Conservation (phyloP, 768 basidiomycete genomes). For the Kwoniella mangroviensis region DNA sequence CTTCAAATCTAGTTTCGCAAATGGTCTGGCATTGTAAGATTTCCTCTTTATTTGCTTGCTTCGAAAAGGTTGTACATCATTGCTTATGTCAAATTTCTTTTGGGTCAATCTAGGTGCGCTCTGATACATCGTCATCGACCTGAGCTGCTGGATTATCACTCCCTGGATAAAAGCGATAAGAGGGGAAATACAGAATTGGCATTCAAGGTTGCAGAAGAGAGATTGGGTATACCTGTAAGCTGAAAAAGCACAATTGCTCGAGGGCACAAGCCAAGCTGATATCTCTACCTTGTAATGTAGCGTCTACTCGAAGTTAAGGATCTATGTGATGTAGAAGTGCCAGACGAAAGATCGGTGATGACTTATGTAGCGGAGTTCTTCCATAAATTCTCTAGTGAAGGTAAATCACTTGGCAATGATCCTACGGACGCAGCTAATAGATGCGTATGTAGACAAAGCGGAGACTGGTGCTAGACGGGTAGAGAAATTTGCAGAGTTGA, state of each 20-base stretch:
- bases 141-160: slow-evolving; percentile 87
- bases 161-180: slow-evolving; percentile 80
- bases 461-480: slow-evolving; percentile 92
- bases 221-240: slow-evolving; percentile 87
- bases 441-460: slow-evolving; percentile 72
- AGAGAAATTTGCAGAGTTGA: slow-evolving; percentile 92
- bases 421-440: too few relatives aligned
- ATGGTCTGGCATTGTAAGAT: slow-evolving; percentile 88
- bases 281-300: slow-evolving; percentile 58
- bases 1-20: slow-evolving; percentile 89
- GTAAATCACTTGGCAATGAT: too few relatives aligned
- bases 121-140: slow-evolving; percentile 97
- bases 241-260: too few relatives aligned
- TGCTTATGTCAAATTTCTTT: too few relatives aligned
- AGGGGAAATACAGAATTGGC: slow-evolving; percentile 84
- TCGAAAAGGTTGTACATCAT: too few relatives aligned
- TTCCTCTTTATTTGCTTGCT: too few relatives aligned
- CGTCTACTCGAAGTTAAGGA: slow-evolving; percentile 96
- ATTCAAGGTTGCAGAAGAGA: slow-evolving; percentile 83
- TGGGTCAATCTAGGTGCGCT: slow-evolving; percentile 72
- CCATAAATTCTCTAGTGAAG: slow-evolving; percentile 97
- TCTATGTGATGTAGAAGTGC: slow-evolving; percentile 80
- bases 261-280: too few relatives aligned
- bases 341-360: slow-evolving; percentile 97
- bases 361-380: slow-evolving; percentile 97